phyloP scores from a whole-genome alignment of 257 asterid genomes.

The Scutellaria baicalensis region DNA sequence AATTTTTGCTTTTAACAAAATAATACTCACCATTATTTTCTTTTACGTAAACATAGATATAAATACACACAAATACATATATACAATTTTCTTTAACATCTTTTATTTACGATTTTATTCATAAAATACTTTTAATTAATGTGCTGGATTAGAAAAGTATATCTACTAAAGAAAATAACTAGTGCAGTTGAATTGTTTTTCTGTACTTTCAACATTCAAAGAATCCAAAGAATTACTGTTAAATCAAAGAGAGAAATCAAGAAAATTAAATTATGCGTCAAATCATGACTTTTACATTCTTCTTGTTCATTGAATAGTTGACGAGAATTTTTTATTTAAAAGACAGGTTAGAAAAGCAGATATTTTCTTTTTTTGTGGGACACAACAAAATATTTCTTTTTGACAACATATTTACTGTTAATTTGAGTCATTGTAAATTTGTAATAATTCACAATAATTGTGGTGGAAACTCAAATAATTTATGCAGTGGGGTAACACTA shows the following conservation, averaged over 20 bases:
- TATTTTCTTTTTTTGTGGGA: not conserved
- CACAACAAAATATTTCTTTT: not conserved
- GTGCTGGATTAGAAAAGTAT: not conserved
- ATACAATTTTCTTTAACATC: not conserved
- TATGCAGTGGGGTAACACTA: no score
- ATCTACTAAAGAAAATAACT: not conserved
- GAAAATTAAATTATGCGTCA: slow-evolving; percentile 4
- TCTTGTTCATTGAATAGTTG: slow-evolving; percentile 9
- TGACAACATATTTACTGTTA: not conserved
- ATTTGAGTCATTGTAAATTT: not conserved
- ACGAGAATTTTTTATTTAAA: not conserved
- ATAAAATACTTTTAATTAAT: not conserved
- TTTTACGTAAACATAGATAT: not conserved
- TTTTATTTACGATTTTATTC: not conserved
- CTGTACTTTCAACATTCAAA: not conserved
- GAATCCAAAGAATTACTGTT: slow-evolving; percentile 17
- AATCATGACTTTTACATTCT: slow-evolving; percentile 15
- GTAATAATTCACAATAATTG: not conserved
- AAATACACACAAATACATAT: not conserved
- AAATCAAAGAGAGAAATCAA: slow-evolving; percentile 1
- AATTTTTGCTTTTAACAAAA: no score
- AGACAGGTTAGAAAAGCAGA: not conserved
- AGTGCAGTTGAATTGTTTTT: not conserved
- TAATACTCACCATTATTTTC: no score
- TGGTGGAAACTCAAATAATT: no score